phyloP scores from a whole-genome alignment of 2,329 filamentous ascomycete genomes.

The Hypoxylon sp. region DNA sequence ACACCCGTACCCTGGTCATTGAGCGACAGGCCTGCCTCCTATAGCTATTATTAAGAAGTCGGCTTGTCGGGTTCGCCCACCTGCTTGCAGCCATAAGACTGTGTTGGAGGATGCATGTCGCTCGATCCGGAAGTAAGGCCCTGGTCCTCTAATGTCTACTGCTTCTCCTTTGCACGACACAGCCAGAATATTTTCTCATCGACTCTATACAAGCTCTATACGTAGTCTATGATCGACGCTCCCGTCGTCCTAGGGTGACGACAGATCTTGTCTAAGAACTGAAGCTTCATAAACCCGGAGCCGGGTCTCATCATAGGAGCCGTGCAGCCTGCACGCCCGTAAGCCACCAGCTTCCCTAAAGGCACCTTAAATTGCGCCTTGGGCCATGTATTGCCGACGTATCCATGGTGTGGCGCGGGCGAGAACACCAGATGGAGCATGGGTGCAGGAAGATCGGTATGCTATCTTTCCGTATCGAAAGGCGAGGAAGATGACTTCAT shows the following conservation, averaged over 20 bases:
- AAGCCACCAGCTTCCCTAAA: constrained; percentile 31
- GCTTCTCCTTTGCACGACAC: constrained; percentile 38
- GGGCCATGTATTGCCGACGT: constrained; percentile 34
- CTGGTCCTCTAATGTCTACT: constrained; percentile 36
- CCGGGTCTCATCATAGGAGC: constrained; percentile 40
- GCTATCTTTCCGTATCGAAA: constrained; percentile 39
- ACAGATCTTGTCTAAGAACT: constrained; percentile 47
- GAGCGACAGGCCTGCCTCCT: constrained; percentile 31
- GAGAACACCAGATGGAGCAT: constrained; percentile 43
- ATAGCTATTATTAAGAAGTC: constrained; percentile 41
- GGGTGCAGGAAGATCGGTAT: constrained; percentile 31
- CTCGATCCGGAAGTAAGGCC: constrained; percentile 49
- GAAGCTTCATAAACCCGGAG: constrained; percentile 42
- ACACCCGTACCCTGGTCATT: constrained; percentile 33
- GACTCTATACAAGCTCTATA: constrained; percentile 33
- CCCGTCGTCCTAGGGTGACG: constrained; percentile 37
- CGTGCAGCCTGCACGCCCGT: constrained; percentile 34
- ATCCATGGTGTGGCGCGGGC: constrained; percentile 35
- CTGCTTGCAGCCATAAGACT: constrained; percentile 46
- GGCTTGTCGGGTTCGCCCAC: constrained; percentile 43
- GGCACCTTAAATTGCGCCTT: constrained; percentile 35
- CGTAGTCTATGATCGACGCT: constrained; percentile 42
- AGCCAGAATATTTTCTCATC: constrained; percentile 27
- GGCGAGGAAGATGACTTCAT: constrained; percentile 45
- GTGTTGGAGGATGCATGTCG: constrained; percentile 50